Evolutionary conservation across 2,329 filamentous ascomycete genomes (phyloP), one percentile per base, ranked within the genome.

Genomic region (Fusarium sp.): DNA sequence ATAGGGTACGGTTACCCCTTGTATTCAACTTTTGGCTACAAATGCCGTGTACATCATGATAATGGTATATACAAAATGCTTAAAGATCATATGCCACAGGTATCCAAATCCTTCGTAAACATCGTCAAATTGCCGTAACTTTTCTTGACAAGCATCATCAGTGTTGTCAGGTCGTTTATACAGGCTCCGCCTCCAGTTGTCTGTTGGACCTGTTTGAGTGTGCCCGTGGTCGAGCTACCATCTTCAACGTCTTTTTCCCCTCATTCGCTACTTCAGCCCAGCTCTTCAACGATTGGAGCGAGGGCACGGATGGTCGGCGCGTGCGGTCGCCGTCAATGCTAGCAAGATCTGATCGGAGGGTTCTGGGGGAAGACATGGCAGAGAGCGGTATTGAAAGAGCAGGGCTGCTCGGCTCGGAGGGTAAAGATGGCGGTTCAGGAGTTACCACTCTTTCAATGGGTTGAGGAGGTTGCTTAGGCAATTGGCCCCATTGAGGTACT

Each of bases 231-330:
- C 70, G 60, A 42, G 50, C 45, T 4, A 46, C 43, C 61, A 61
- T 49, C 10, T 61, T 61, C 21, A 67, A 15, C 1, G 47, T 61
- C 33, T 22, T 66, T 55, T 71, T 71, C 4, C 74, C 73, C n/a
- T 72, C 64, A 15, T 71, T 73, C 14, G 78, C 80, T 6, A 82
- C 78, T 61, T 82, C 81, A 11, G 81, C 81, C 81, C 80, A 83
- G 55, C 80, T 82, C 73, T 77, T 78, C 42, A 73, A 69, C 13
- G 78, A 70, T 22, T 77, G 79, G 31, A 82, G 58, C 6, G 79
- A 72, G 13, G 80, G 80, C 7, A 78, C 68, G 28, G 51, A 58
- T 14, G 71, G 73, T 17, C 68, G 52, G 2, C 57, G 60, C 34
- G 60, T 69, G 22, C 53, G 42, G 24, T 75, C 61, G 8, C 70